Conservation (phyloP, 1,284 basidiomycete genomes). For the Pseudozyma thailandica region DNA sequence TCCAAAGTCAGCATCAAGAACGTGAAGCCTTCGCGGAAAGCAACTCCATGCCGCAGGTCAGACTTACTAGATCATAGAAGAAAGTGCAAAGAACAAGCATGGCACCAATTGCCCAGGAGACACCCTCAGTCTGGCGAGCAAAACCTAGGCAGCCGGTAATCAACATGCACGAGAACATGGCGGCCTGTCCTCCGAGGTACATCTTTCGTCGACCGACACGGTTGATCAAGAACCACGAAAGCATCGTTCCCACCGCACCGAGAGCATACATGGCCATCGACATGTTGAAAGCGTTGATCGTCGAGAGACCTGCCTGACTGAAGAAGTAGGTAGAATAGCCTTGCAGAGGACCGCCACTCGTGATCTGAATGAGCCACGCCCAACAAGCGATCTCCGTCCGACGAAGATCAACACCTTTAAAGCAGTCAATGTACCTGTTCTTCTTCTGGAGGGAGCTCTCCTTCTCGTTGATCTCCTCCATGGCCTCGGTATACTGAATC, state of each 20-base stretch:
- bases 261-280: constrained; percentile 68
- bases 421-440: constrained; percentile 70
- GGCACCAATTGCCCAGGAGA: constrained; percentile 69
- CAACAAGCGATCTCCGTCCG: constrained; percentile 70
- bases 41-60: background rate
- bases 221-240: constrained; percentile 69
- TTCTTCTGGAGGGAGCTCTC: constrained; percentile 66
- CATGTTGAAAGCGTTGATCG: constrained; percentile 68
- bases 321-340: constrained; percentile 69
- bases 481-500: constrained; percentile 70
- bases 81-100: constrained; percentile 70
- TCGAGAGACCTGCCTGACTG: constrained; percentile 69
- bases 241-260: constrained; percentile 68
- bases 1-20: too few species aligned
- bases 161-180: constrained; percentile 68
- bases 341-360: constrained; percentile 64
- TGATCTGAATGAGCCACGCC: constrained; percentile 67
- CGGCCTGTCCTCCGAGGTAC: constrained; percentile 71
- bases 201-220: constrained; percentile 69
- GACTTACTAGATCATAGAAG: constrained; percentile 63
- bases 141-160: constrained; percentile 70
- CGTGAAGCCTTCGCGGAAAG: too few species aligned
- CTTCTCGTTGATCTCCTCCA: constrained; percentile 69
- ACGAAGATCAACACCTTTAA: constrained; percentile 69
- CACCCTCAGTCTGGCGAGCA: constrained; percentile 33